Conservation (phyloP, 352 stramenopile genomes). For the Saprolegnia diclina region DNA sequence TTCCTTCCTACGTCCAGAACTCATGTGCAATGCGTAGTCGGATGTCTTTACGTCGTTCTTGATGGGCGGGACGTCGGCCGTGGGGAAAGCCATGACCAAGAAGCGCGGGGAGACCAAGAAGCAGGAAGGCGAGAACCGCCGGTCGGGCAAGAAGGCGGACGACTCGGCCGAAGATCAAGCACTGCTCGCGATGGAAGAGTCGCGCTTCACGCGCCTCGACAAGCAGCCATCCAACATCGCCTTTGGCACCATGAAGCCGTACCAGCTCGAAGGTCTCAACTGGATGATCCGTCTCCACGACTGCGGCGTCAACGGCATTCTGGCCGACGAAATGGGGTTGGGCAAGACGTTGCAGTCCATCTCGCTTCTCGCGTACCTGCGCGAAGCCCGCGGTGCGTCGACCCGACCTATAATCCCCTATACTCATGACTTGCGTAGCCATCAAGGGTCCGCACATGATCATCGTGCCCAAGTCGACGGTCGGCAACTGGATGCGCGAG, state of each 20-base stretch:
- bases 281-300: conserved; percentile 93
- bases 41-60: conserved; percentile 85
- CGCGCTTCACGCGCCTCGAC: conserved; percentile 71
- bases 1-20: not conserved
- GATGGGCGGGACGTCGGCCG: conserved; percentile 69
- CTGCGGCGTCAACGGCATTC: conserved; percentile 77
- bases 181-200: conserved; percentile 52
- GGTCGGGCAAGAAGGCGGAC: conserved; percentile 44
- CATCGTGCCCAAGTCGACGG: conserved; percentile 96
- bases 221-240: conserved; percentile 79
- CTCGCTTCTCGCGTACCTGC: conserved; percentile 93
- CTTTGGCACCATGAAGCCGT: conserved; percentile 85
- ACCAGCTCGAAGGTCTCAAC: conserved; percentile 83
- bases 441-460: conserved; percentile 97
- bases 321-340: conserved; percentile 87
- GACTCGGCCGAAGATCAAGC: conserved; percentile 67
- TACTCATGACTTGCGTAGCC: not conserved
- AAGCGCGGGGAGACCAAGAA: conserved; percentile 33
- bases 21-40: conserved; percentile 35
- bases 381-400: conserved; percentile 71
- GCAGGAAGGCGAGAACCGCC: conserved; percentile 43
- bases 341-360: conserved; percentile 98
- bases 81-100: conserved; percentile 75
- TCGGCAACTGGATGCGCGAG: conserved; percentile 99
- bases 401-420: not conserved